Percentiles rank a stretch among this genome's conserved stretches.
phyloP scores from a whole-genome alignment of 179 eudicot genomes.

The Monotropa hypopitys region DNA sequence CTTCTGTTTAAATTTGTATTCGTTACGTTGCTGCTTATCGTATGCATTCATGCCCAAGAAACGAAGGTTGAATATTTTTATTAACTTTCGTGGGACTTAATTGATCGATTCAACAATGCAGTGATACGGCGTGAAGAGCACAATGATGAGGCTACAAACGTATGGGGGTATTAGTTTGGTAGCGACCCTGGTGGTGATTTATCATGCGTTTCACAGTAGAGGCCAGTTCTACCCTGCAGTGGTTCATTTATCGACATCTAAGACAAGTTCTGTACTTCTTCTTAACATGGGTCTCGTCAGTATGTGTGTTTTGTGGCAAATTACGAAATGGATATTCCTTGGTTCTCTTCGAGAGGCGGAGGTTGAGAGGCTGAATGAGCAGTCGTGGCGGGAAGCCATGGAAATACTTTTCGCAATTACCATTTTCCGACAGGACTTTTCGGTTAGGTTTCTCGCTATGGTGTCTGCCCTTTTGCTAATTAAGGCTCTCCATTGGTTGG shows the following conservation, averaged over 20 bases:
- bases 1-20: neutral
- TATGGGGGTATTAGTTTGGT: conserved; percentile 69
- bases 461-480: conserved; percentile 72
- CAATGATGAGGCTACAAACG: conserved; percentile 79
- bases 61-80: neutral
- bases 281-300: conserved; percentile 89
- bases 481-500: conserved; percentile 97
- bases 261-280: conserved; percentile 70
- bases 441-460: conserved; percentile 79
- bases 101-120: neutral
- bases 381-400: conserved; percentile 96
- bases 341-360: conserved; percentile 92
- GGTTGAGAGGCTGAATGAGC: conserved; percentile 95
- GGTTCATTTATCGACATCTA: conserved; percentile 72
- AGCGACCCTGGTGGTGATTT: conserved; percentile 58
- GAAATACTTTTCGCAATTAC: conserved; percentile 93
- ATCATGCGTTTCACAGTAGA: conserved; percentile 85
- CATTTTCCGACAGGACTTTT: conserved; percentile 88
- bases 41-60: neutral
- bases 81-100: neutral
- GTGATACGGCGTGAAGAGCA: conserved; percentile 11
- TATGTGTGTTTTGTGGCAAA: conserved; percentile 85
- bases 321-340: conserved; percentile 65
- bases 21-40: neutral
- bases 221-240: conserved; percentile 84